These are phyloP conservation scores for Ogataea neopini DNA, from an alignment of 805 yeast genomes.

Conservation along the genomic window DNA sequence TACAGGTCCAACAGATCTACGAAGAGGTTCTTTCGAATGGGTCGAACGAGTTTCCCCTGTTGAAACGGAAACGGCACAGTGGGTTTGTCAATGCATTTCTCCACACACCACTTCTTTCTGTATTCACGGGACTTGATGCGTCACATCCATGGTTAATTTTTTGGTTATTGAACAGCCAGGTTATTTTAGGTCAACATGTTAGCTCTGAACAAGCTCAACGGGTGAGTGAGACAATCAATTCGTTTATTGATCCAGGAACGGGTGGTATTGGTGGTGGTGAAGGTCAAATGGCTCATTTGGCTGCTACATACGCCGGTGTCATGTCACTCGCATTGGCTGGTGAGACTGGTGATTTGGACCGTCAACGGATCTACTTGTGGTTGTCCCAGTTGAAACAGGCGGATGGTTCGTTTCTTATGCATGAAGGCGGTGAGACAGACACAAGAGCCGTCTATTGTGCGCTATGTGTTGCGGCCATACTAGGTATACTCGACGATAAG, in stretches of 20 bases:
- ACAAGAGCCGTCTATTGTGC: conserved; percentile 87
- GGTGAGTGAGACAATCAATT: conserved; percentile 32
- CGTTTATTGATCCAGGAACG: conserved; percentile 31
- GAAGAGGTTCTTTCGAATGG: conserved; percentile 34
- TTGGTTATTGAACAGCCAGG: conserved; percentile 70
- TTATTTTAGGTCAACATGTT: conserved; percentile 41
- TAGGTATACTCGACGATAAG: conserved; percentile 63
- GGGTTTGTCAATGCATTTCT: conserved; percentile 45
- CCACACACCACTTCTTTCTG: conserved; percentile 47
- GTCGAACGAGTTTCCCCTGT: conserved; percentile 31
- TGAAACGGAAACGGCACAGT: conserved; percentile 40
- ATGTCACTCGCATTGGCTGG: conserved; percentile 59
- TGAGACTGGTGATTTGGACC: conserved; percentile 49
- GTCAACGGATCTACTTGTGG: conserved; percentile 59
- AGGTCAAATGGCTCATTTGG: conserved; percentile 81
- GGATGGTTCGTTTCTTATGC: conserved; percentile 81
- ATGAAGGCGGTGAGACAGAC: conserved; percentile 78
- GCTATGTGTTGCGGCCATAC: conserved; percentile 65
- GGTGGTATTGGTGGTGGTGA: conserved; percentile 89
- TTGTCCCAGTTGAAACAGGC: conserved; percentile 57
- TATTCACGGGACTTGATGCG: conserved; percentile 67
- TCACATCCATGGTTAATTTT: conserved; percentile 90
- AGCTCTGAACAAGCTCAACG: conserved; percentile 20
- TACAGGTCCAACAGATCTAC: conserved; percentile 32
- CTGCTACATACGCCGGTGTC: conserved; percentile 79